Evolutionary conservation across 352 stramenopile species (phyloP), one percentile per base, ranked within the genome.

Genomic region (Phytophthora palmivora): DNA sequence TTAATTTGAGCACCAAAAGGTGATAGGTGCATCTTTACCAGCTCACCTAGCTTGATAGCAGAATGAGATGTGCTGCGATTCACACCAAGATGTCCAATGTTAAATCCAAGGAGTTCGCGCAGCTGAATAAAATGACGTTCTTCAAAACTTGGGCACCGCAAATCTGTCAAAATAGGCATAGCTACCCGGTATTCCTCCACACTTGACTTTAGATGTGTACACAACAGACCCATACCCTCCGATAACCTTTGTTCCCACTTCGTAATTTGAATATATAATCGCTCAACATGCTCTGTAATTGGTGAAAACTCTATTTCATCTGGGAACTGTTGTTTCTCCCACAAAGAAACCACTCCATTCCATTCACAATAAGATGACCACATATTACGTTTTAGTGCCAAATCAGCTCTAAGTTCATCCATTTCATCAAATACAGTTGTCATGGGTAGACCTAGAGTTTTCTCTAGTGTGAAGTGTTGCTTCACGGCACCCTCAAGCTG

Each of bases 131-230:
- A 87, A 57, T 94, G 84, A 0, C 81, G 74, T 2, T 90, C 73
- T 67, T 90, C 80, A 51, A 94, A 92, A 59, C 62, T 78, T 11
- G 65, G 36, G 10, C 80, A 90, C 1, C 66, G 55, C 21, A 92
- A 65, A 57, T 94, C 81, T 6, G 74, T 72, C 14, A 94, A 43
- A 52, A 92, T 88, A 10, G 84, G 84, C 81, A 94, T 88, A 2
- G 91, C 90, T 14, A 85, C 62, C 2, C 80, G 83, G 61, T 97
- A 97, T 47, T 86, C 73, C 24, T 96, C 82, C 3, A 98, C 84
- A 21, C 64, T 67, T n/a, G 54, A 63, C 48, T 94, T 96, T 15
- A 98, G 58, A 58, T 82, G 61, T 14, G 76, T 60, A 28, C 77
- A 89, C 6, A 92, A 46, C 1, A 63, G 19, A 8, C 62, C 55